Evolutionary conservation across 495 filamentous ascomycete genomes (phyloP), one percentile per base, ranked within the genome.

Genomic region (Thozetella sp.): DNA sequence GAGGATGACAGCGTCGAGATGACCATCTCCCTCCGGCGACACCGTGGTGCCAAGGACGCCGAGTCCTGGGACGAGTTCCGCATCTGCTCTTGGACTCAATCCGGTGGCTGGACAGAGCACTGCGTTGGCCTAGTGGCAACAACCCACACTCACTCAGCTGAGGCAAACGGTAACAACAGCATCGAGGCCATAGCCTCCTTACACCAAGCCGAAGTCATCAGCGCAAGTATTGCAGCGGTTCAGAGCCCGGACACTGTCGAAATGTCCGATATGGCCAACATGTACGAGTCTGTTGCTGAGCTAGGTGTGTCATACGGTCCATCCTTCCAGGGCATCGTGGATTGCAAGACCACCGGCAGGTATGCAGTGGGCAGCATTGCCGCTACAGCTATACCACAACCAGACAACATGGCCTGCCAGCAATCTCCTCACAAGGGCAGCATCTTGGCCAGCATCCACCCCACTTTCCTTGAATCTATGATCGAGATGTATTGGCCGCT

Each of bases 381-480:
- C 9, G 71, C 80, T n/a, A 76, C 80, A 6, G 80, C 86, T 60
- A 74, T 84, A 1, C 75, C 76, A 11, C 43, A 48, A n/a, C 43
- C 43, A 48, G 43, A 48, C n/a, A 48, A 48, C n/a, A n/a, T 11
- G 43, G 11, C 43, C 4, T 9, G 30, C 11, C 70, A 76, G 53
- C 72, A 73, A 48, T 86, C 86, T 82, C 83, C 83, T 0, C 70
- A 76, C 43, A 68, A 72, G 34, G 67, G 75, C 46, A 63, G 85
- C 43, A 75, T 72, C 0, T 69, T 75, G 25, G 71, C 67, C 23
- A 62, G 83, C 25, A 67, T 84, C 6, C 83, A 86, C 40, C 82
- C 83, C 3, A 73, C 81, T 0, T 80, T 83, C 19, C 67, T 86
- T 13, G 83, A 86, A 51, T 73, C 77, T 19, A 72, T 81, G 22